Evolutionary conservation across 768 basidiomycete genomes (phyloP).

Genomic region (Tubosaeta sp.): DNA sequence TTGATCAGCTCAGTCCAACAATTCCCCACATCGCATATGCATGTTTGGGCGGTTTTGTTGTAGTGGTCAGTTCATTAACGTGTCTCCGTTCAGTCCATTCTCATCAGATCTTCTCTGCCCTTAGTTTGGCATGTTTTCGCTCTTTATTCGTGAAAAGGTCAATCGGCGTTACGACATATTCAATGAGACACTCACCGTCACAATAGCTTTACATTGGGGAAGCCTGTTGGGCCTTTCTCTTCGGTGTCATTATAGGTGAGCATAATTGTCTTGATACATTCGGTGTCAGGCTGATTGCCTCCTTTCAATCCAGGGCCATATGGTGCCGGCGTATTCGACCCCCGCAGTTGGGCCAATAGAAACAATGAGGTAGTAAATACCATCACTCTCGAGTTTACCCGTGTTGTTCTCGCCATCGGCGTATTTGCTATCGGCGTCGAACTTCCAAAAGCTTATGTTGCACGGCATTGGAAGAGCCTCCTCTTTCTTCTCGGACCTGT

Average conservation of each 20-base stretch:
- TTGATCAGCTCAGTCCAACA: slow-evolving; percentile 41
- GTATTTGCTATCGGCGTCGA: slow-evolving; percentile 99
- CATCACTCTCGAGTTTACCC: slow-evolving; percentile 85
- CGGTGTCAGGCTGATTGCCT: slow-evolving; percentile 4
- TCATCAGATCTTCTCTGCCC: background rate
- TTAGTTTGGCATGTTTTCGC: slow-evolving; percentile 93
- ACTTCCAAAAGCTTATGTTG: slow-evolving; percentile 93
- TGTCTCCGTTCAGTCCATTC: background rate
- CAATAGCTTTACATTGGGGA: slow-evolving; percentile 86
- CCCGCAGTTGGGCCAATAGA: slow-evolving; percentile 64
- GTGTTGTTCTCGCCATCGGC: slow-evolving; percentile 91
- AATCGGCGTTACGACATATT: slow-evolving; percentile 8
- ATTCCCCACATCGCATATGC: slow-evolving; percentile 76
- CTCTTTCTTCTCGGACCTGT: slow-evolving; percentile 78
- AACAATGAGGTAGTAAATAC: slow-evolving; percentile 51
- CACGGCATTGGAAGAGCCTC: slow-evolving; percentile 87
- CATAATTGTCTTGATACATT: slow-evolving; percentile 4
- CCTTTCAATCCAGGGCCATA: slow-evolving; percentile 59
- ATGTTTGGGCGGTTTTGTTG: slow-evolving; percentile 77
- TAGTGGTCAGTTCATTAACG: slow-evolving; percentile 46
- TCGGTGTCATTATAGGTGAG: slow-evolving; percentile 85
- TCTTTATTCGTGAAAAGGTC: slow-evolving; percentile 85
- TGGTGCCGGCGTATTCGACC: slow-evolving; percentile 76
- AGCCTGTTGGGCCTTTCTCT: slow-evolving; percentile 92
- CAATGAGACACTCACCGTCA: slow-evolving; percentile 4